Evolutionary conservation across 495 filamentous ascomycete genomes (phyloP).

Genomic region (Aspergillus indologenus): DNA sequence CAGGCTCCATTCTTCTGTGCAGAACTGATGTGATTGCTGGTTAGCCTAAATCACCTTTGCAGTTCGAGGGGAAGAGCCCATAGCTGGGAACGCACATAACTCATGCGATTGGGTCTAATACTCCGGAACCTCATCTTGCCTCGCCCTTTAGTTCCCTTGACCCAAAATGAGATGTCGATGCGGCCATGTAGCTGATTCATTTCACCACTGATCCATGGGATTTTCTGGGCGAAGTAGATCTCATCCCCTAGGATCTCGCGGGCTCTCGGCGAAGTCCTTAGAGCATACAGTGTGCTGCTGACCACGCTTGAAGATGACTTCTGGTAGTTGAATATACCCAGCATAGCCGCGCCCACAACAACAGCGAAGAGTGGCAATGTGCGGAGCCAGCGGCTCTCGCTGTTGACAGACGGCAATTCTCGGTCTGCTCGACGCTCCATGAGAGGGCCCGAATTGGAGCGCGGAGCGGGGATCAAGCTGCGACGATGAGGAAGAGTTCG

Average conservation of each 20-base stretch:
- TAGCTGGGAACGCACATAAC: conserved; percentile 51
- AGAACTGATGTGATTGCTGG: conserved; percentile 46
- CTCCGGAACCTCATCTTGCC: conserved; percentile 83
- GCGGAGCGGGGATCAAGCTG: conserved; percentile 48
- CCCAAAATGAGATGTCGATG: conserved; percentile 83
- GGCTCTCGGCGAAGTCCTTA: conserved; percentile 74
- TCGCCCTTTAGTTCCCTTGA: conserved; percentile 71
- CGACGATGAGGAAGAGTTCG: conserved; percentile 30
- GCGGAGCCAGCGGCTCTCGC: conserved; percentile 43
- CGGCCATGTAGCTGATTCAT: conserved; percentile 92
- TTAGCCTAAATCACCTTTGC: background rate
- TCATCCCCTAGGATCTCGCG: conserved; percentile 80
- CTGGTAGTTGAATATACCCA: conserved; percentile 98
- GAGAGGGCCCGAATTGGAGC: conserved; percentile 59
- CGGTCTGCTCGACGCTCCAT: conserved; percentile 78
- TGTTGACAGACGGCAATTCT: conserved; percentile 58
- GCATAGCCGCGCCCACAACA: conserved; percentile 59
- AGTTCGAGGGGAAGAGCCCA: background rate
- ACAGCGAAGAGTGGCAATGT: conserved; percentile 58
- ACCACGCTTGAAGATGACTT: conserved; percentile 82
- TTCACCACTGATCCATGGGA: conserved; percentile 90
- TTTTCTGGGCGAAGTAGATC: conserved; percentile 82
- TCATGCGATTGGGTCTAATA: conserved; percentile 66
- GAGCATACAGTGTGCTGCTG: conserved; percentile 79
- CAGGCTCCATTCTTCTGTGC: conserved; percentile 74